These are phyloP conservation scores for Coemansia sp. DNA, from an alignment of 192 early-diverging fungal genomes.

Conservation along the genomic window DNA sequence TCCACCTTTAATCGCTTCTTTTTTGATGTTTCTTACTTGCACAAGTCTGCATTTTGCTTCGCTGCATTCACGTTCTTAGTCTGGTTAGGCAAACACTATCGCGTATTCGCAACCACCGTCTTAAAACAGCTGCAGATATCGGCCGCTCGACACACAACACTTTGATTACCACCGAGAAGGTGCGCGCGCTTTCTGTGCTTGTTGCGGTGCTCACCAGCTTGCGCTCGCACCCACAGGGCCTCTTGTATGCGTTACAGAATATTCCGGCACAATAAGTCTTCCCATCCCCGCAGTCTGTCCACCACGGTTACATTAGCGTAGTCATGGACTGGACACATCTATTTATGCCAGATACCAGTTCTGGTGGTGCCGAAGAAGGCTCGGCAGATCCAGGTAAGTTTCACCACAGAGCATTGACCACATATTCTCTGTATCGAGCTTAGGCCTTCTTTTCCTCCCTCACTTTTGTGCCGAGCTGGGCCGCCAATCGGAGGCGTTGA, in stretches of 20 bases:
- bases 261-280: not conserved
- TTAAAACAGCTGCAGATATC: not conserved
- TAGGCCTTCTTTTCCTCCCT: not conserved
- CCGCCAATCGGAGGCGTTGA: constrained; percentile 1
- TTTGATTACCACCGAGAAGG: not conserved
- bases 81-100: not conserved
- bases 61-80: not conserved
- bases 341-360: constrained; percentile 32
- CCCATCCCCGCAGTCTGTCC: not conserved
- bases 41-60: not conserved
- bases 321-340: constrained; percentile 51
- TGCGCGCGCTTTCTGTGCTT: not conserved
- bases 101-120: not conserved
- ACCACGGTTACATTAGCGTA: not conserved
- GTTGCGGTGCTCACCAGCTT: not conserved
- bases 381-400: constrained; percentile 47
- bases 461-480: constrained; percentile 1
- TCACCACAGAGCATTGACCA: not conserved
- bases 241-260: not conserved
- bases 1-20: not conserved
- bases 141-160: not conserved
- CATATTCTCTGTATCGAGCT: not conserved
- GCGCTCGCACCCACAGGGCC: not conserved
- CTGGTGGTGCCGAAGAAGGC: constrained; percentile 16
- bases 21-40: not conserved